Evolutionary conservation across 1,139 yeast species (phyloP).

Genomic region (Yamadazyma aaseri): DNA sequence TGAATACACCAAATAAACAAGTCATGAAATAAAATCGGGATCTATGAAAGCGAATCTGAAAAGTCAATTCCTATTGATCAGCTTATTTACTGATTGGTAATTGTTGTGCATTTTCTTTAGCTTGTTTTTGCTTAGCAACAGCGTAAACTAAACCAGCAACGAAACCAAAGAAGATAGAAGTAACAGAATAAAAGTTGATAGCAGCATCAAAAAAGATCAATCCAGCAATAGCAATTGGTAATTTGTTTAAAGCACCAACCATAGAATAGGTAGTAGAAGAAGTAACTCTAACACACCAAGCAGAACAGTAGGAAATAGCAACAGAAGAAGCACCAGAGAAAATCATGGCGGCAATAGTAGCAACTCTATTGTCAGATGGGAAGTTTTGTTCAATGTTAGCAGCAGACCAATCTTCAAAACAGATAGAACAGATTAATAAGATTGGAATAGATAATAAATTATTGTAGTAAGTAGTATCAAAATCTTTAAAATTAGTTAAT

Average conservation of each 20-base stretch:
- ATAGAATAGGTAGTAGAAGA: constrained; percentile 97
- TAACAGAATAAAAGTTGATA: constrained; percentile 85
- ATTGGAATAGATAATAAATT: constrained; percentile 90
- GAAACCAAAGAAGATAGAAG: constrained; percentile 90
- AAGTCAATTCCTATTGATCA: too few relatives aligned
- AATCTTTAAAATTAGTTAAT: constrained; percentile 94
- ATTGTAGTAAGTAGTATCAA: constrained; percentile 98
- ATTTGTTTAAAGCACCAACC: constrained; percentile 98
- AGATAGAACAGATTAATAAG: constrained; percentile 66
- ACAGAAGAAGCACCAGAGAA: constrained; percentile 92
- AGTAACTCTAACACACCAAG: constrained; percentile 99
- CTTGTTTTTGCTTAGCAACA: constrained; percentile 81
- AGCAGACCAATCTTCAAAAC: constrained; percentile 91
- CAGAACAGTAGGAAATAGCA: constrained; percentile 97
- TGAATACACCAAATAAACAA: too few relatives aligned
- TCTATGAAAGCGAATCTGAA: too few relatives aligned
- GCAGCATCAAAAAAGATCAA: constrained; percentile 92
- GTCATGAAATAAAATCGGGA: too few relatives aligned
- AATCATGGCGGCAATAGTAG: constrained; percentile 78
- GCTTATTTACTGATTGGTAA: constrained; percentile 23
- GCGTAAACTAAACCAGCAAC: constrained; percentile 93
- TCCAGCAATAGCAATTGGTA: constrained; percentile 95
- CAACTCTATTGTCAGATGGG: constrained; percentile 65
- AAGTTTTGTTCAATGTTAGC: constrained; percentile 73
- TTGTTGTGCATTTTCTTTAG: constrained; percentile 43